These are phyloP conservation scores for Leccinum subrobustum DNA, from an alignment of 1,284 basidiomycete genomes.

Conservation along the genomic window DNA sequence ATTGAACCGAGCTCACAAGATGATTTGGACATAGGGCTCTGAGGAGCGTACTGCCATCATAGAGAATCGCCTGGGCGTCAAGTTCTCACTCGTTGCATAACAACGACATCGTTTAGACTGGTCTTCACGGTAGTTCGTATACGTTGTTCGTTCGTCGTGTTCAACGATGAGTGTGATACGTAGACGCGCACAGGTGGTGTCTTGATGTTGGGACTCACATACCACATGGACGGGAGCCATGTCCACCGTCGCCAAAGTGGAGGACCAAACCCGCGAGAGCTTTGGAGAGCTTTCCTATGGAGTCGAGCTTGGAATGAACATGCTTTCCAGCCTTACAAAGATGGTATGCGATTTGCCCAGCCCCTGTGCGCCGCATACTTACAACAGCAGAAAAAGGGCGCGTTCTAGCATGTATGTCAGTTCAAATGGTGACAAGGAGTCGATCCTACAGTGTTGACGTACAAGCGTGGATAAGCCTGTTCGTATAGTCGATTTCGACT, in stretches of 20 bases:
- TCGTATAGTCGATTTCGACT: conserved; percentile 29
- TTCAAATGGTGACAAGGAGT: neutral
- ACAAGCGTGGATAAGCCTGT: conserved; percentile 45
- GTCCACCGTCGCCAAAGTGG: conserved; percentile 63
- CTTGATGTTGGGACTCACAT: conserved; percentile 37
- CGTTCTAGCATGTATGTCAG: conserved; percentile 38
- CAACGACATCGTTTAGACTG: conserved; percentile 51
- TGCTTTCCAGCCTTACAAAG: conserved; percentile 55
- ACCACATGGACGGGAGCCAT: conserved; percentile 49
- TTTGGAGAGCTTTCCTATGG: conserved; percentile 39
- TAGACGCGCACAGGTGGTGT: conserved; percentile 52
- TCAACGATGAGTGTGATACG: conserved; percentile 57
- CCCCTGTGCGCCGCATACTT: conserved; percentile 60
- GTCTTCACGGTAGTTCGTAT: conserved; percentile 47
- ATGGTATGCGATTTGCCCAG: conserved; percentile 70
- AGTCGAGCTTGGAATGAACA: conserved; percentile 50
- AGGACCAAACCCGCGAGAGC: conserved; percentile 59
- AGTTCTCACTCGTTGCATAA: conserved; percentile 57
- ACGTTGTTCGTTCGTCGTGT: conserved; percentile 48
- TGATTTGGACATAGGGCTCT: conserved; percentile 57
- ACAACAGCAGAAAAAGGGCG: conserved; percentile 40
- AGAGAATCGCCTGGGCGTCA: conserved; percentile 57
- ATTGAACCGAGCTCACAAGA: conserved; percentile 43
- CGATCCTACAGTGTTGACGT: conserved; percentile 52
- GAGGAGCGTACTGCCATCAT: conserved; percentile 53